Evolutionary conservation across 1,139 yeast species (phyloP).

Genomic region (Pichia sp.): DNA sequence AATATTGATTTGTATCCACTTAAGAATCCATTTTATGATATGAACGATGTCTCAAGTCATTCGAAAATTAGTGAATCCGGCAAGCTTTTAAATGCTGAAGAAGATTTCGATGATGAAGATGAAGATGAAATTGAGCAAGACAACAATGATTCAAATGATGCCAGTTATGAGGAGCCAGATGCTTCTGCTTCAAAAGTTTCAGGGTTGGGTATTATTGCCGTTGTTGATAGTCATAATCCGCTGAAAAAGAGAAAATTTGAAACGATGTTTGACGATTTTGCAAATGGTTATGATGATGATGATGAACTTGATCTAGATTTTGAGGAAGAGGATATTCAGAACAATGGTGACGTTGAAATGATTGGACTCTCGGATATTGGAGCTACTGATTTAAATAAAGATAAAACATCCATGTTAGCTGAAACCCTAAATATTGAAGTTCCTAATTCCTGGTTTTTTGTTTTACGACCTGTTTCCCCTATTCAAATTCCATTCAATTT

Average conservation of each 20-base stretch:
- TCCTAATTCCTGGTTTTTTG: slow-evolving; percentile 52
- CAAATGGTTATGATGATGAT: slow-evolving; percentile 9
- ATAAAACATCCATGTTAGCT: neutral
- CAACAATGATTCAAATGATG: slow-evolving; percentile 1
- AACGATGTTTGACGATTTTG: slow-evolving; percentile 8
- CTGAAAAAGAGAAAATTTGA: slow-evolving; percentile 16
- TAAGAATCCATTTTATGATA: slow-evolving; percentile 9
- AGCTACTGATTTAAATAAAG: neutral
- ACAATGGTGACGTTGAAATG: slow-evolving; percentile 8
- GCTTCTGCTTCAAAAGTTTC: neutral
- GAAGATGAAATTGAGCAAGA: slow-evolving; percentile 1
- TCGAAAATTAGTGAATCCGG: neutral
- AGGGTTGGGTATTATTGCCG: slow-evolving; percentile 12
- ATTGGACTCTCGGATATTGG: neutral
- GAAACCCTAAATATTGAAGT: slow-evolving; percentile 13
- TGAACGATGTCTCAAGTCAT: neutral
- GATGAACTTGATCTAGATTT: slow-evolving; percentile 11
- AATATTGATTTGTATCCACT: slow-evolving; percentile 7
- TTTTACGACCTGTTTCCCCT: slow-evolving; percentile 53
- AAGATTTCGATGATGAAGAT: neutral
- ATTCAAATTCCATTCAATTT: slow-evolving; percentile 49
- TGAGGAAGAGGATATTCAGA: slow-evolving; percentile 10
- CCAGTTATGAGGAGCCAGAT: neutral
- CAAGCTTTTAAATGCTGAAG: neutral
- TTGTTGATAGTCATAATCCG: neutral